phyloP scores from a whole-genome alignment of 805 yeast genomes.

The Candida namnaoensis region DNA sequence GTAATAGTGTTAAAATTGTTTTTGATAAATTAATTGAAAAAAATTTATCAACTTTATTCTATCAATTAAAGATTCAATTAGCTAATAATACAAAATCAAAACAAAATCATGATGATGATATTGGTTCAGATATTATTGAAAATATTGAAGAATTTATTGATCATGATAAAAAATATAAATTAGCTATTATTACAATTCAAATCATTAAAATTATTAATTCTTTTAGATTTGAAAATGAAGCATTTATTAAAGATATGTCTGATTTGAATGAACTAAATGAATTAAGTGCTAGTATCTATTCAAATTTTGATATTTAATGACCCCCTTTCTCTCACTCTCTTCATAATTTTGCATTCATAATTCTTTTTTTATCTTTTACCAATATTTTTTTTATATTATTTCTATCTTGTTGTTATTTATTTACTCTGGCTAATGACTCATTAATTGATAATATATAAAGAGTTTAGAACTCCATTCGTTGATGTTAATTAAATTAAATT shows the following conservation, averaged over 20 bases:
- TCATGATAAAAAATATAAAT: constrained; percentile 23
- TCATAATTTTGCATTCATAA: too few relatives aligned
- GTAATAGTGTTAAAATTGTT: not conserved
- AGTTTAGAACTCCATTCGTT: too few relatives aligned
- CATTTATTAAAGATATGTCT: constrained; percentile 31
- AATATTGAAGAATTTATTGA: too few relatives aligned
- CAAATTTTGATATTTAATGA: constrained; percentile 43
- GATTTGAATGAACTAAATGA: constrained; percentile 54
- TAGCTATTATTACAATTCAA: constrained; percentile 66
- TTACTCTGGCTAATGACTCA: too few relatives aligned
- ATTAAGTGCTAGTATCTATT: constrained; percentile 82
- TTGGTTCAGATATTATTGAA: too few relatives aligned
- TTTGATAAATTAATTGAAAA: not conserved
- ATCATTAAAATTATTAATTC: constrained; percentile 53
- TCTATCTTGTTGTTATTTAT: too few relatives aligned
- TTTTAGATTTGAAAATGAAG: constrained; percentile 35
- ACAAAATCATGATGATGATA: not conserved
- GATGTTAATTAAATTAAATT: too few relatives aligned
- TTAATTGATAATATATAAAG: too few relatives aligned
- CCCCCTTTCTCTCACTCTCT: too few relatives aligned
- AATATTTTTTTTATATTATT: too few relatives aligned
- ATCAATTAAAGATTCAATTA: constrained; percentile 6
- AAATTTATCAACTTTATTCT: not conserved
- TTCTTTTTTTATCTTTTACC: too few relatives aligned
- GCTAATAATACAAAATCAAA: not conserved